These are phyloP conservation scores for Chrysanthemum makinoi DNA, from an alignment of 129 eudicot species.

Conservation along the genomic window DNA sequence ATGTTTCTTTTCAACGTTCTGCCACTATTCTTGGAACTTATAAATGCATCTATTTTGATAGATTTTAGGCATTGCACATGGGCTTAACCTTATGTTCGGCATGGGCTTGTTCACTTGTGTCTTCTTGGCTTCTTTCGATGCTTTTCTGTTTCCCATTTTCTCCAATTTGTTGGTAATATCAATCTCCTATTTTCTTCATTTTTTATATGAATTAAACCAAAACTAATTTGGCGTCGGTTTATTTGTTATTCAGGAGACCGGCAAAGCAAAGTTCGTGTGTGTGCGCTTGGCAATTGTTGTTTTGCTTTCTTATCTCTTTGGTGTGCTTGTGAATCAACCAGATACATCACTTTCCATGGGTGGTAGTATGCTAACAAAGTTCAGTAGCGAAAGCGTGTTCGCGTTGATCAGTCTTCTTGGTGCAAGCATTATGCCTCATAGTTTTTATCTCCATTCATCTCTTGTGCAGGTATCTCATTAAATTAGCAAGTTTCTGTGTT, in stretches of 20 bases:
- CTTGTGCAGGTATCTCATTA: constrained; percentile 60
- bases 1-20: constrained; percentile 2
- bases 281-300: constrained; percentile 46
- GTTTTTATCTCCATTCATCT: constrained; percentile 90
- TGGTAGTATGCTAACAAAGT: constrained; percentile 38
- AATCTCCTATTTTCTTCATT: constrained; percentile 1
- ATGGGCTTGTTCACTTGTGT: constrained; percentile 66
- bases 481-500: background rate
- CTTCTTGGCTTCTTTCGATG: constrained; percentile 67
- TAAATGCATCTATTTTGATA: constrained; percentile 24
- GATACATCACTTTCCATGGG: constrained; percentile 49
- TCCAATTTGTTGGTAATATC: constrained; percentile 58
- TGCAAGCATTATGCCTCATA: constrained; percentile 96
- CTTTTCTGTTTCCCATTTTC: constrained; percentile 69
- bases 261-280: constrained; percentile 52
- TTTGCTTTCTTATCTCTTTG: constrained; percentile 53
- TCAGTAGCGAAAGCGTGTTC: constrained; percentile 71
- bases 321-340: constrained; percentile 61
- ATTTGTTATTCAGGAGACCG: constrained; percentile 48
- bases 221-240: background rate
- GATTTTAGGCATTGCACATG: constrained; percentile 92
- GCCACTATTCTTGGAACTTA: constrained; percentile 7
- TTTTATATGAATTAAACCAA: background rate
- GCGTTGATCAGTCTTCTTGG: constrained; percentile 84
- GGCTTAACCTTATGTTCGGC: constrained; percentile 70